Base-by-base conservation (phyloP, 352 stramenopile species). In the Sclerospora graminicola region DNA sequence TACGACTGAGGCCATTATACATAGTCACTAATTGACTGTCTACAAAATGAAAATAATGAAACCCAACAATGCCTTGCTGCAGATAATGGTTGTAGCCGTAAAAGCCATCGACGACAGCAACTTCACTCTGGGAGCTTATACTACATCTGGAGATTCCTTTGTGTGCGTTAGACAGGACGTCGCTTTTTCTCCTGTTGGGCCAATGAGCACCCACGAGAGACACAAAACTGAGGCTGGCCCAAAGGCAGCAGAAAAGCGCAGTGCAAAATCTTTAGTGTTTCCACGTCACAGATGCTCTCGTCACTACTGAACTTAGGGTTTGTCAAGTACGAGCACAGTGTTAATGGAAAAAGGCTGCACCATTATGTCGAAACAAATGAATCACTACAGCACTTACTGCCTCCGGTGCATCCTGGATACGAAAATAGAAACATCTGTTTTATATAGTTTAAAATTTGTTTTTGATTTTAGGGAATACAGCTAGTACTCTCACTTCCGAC, bases 61-160 rank as follows among this genome's bases (percentile, higher is more conserved):
- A n/a, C n/a, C n/a, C n/a, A n/a, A n/a, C n/a, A n/a, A 80, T 54
- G 38, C 47, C 46, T 21, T 95, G 71, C 32, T 88, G 71, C 48
- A 85, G 51, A 60, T 95, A 94, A 48, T 95, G 84, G 43, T 83
- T 94, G 55, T 91, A 95, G 10, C 65, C 70, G 48, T 90, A 92
- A 36, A 73, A 69, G 8, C 82, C 84, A 14, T 80, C 53, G 11
- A 93, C 78, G 5, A 92, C 29, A 18, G 52, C 51, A 16, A 37
- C 48, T n/a, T 66, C 52, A 38, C 63, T 49, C 5, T 69, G 42
- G 9, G 54, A 23, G 4, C 49, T 45, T 8, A 76, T 40, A 8
- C 66, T 45, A 9, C 65, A 77, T 18, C 48, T 47, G 7, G 63
- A 41, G 15, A 89, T 65, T 5, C 72, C 75, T 49, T 84, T 66